Percentiles rank a stretch among this genome's conserved stretches.
Conservation (phyloP, 2,329 filamentous ascomycete genomes). For the Clarireedia sp. region DNA sequence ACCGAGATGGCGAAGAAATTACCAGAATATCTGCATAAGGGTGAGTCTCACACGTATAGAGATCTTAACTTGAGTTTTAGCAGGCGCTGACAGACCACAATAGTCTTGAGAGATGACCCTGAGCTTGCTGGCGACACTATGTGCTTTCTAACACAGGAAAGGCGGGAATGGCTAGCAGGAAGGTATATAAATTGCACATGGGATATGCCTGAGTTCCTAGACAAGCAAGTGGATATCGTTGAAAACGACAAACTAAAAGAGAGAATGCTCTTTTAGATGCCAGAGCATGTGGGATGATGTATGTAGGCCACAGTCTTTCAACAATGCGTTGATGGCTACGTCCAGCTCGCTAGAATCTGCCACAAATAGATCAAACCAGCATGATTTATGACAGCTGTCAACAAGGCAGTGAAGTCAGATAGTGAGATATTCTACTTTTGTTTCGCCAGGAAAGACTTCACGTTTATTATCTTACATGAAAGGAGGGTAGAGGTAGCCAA, state of each 20-base stretch:
- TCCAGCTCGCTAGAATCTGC: not conserved
- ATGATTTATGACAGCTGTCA: no score
- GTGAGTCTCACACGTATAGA: slow-evolving; percentile 8
- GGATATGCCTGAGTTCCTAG: slow-evolving; percentile 40
- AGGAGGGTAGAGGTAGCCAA: not conserved
- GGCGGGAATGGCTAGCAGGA: slow-evolving; percentile 39
- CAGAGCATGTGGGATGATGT: not conserved
- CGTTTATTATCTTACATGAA: no score
- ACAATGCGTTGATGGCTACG: not conserved
- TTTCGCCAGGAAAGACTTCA: no score
- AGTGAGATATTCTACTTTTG: no score
- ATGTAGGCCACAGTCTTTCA: not conserved
- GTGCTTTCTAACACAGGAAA: slow-evolving; percentile 34
- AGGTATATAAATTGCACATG: slow-evolving; percentile 38
- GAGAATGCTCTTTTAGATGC: slow-evolving; percentile 22
- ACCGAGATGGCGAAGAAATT: slow-evolving; percentile 33
- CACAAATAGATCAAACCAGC: no score
- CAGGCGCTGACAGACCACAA: not conserved
- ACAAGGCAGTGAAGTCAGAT: no score
- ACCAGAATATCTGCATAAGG: slow-evolving; percentile 24
- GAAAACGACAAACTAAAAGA: slow-evolving; percentile 29
- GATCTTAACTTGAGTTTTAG: no score
- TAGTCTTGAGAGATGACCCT: slow-evolving; percentile 31
- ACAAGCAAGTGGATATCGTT: slow-evolving; percentile 37
- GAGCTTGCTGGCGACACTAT: slow-evolving; percentile 37